phyloP scores from a whole-genome alignment of 441 rosid genomes.

The Kokia cookei region DNA sequence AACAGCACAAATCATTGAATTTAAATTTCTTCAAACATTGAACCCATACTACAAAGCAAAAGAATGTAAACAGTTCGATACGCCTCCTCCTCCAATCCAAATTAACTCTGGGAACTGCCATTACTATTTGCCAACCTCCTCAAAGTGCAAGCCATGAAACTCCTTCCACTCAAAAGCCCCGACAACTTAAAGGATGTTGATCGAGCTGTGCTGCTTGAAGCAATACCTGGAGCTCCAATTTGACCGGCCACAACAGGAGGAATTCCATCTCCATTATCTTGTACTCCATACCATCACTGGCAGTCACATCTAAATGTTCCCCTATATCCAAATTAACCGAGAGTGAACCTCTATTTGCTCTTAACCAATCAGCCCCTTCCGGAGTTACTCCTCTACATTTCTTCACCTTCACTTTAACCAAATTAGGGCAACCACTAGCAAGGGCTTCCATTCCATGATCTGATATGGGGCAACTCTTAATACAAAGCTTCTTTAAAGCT shows the following conservation, averaged over 20 bases:
- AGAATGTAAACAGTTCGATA: slow-evolving; percentile 11
- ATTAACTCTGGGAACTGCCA: slow-evolving; percentile 30
- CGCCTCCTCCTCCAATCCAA: slow-evolving; percentile 9
- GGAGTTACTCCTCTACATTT: slow-evolving; percentile 66
- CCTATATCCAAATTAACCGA: slow-evolving; percentile 56
- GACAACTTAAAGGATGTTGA: slow-evolving; percentile 48
- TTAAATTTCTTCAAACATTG: slow-evolving; percentile 22
- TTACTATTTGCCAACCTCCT: slow-evolving; percentile 56
- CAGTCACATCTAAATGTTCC: slow-evolving; percentile 43
- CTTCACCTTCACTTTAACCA: slow-evolving; percentile 78
- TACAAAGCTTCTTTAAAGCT: slow-evolving; percentile 67
- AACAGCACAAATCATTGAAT: slow-evolving; percentile 29
- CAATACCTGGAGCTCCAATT: slow-evolving; percentile 21
- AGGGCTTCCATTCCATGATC: slow-evolving; percentile 64
- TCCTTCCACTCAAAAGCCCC: slow-evolving; percentile 44
- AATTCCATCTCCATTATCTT: slow-evolving; percentile 41
- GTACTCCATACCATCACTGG: slow-evolving; percentile 50
- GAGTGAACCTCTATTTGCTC: slow-evolving; percentile 42
- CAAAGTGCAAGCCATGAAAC: slow-evolving; percentile 58
- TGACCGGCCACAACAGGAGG: slow-evolving; percentile 24
- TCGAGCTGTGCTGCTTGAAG: slow-evolving; percentile 34
- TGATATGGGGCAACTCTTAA: slow-evolving; percentile 63
- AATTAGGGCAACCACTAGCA: slow-evolving; percentile 64
- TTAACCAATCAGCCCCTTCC: slow-evolving; percentile 50
- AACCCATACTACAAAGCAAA: slow-evolving; percentile 19